Percentiles rank a stretch among this genome's conserved stretches.
Evolutionary conservation across 257 asterid species (phyloP).

Genomic region (Solanum lignicaule): DNA sequence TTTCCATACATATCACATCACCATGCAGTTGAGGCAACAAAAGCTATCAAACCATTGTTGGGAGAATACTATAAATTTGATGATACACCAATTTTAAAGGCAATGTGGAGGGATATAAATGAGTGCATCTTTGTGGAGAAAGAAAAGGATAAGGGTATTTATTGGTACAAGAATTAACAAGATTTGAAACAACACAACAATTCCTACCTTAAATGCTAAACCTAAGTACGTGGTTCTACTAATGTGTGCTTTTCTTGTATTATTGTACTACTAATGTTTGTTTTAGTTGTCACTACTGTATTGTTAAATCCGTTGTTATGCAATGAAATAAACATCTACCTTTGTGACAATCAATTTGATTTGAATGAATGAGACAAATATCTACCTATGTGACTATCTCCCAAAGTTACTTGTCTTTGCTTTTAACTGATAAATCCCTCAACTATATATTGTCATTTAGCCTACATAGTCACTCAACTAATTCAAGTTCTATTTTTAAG

Average conservation of each 20-base stretch:
- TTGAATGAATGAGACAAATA: too few species aligned
- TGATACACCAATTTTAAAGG: not conserved
- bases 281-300: not conserved
- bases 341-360: too few species aligned
- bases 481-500: too few species aligned
- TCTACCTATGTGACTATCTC: too few species aligned
- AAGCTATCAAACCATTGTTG: constrained; percentile 1
- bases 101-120: not conserved
- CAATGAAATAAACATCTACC: not conserved
- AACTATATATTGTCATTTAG: too few species aligned
- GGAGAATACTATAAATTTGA: not conserved
- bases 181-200: not conserved
- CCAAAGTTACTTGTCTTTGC: too few species aligned
- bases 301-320: not conserved
- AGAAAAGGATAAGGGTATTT: too few species aligned
- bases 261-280: not conserved
- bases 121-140: too few species aligned
- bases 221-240: too few species aligned
- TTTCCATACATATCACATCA: constrained; percentile 2
- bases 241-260: not conserved
- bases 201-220: not conserved
- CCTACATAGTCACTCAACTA: too few species aligned
- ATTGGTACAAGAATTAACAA: not conserved
- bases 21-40: constrained; percentile 9
- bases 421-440: too few species aligned